phyloP scores from a whole-genome alignment of 2,329 filamentous ascomycete species.

The Akanthomyces dipterigenus region DNA sequence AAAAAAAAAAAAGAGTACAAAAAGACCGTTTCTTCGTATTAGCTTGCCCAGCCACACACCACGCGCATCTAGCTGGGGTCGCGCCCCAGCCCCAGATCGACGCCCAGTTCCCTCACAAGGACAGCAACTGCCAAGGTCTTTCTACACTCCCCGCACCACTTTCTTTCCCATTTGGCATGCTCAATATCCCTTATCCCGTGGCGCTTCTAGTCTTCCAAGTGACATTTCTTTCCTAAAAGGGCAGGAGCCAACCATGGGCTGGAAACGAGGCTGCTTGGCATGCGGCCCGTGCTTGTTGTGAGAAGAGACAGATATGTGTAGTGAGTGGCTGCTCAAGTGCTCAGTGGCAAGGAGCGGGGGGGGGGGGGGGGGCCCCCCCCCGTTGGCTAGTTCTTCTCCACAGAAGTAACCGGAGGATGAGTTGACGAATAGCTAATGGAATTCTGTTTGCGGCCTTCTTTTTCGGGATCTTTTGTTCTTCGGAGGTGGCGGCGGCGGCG shows the following conservation, averaged over 20 bases:
- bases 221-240: not conserved
- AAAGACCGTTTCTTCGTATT: too few relatives aligned
- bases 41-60: too few relatives aligned
- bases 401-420: too few relatives aligned
- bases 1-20: too few relatives aligned
- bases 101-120: too few relatives aligned
- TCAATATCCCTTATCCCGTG: not conserved
- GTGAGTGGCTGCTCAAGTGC: too few relatives aligned
- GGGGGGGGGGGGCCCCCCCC: too few relatives aligned
- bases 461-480: not conserved
- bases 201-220: not conserved
- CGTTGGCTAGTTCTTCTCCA: not conserved
- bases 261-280: slow-evolving; percentile 2
- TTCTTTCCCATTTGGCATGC: not conserved
- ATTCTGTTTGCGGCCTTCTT: not conserved
- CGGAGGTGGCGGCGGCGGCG: not conserved
- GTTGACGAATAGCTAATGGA: not conserved
- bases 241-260: not conserved
- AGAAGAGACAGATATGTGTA: not conserved
- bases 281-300: not conserved
- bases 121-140: too few relatives aligned
- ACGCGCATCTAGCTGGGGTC: too few relatives aligned
- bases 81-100: too few relatives aligned
- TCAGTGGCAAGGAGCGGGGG: too few relatives aligned
- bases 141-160: too few relatives aligned